Evolutionary conservation across 768 basidiomycete species (phyloP), one percentile per base, ranked within the genome.

Genomic region (Leccinum uliginosum): DNA sequence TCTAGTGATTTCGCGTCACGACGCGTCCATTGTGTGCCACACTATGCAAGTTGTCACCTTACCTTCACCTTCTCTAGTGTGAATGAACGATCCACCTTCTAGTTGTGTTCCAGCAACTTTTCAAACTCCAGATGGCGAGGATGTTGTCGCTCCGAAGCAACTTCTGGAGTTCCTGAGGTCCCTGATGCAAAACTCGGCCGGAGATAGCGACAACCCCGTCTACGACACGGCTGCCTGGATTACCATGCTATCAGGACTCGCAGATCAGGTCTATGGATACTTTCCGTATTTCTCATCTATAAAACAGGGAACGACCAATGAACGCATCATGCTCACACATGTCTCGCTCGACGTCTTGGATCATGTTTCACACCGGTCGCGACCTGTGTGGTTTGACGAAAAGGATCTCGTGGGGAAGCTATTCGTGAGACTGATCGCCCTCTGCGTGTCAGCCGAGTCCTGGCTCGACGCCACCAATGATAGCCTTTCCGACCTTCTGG

Each of bases 291-390:
- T 82, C n/a, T 73, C 73, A 23, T 67, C 73, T 30, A 72, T 78
- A 24, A 69, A 75, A 2, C 88, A 85, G 82, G 73, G 72, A 43
- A 75, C 77, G 11, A 75, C 83, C 61, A 76, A 82, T 61, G 84
- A 86, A 63, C 83, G 81, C 61, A 74, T 83, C 54, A 76, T 73
- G 54, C 73, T 87, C 60, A 79, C 79, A 4, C 79, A 83, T 43
- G 68, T 78, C 12, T 78, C 81, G 6, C 70, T 88, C 46, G 79
- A 83, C 24, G 73, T 86, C 50, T 74, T 88, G 55, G 73, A 76
- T 59, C 75, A 77, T 55, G 76, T 79, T 24, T 78, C 81, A n/a
- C 70, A 66, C 58, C 75, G 76, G 38, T 78, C 81, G 12, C 79
- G 82, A 51, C 75, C 74, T 9, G 71, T 87, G n/a, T 84, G 79